Evolutionary conservation across 805 yeast species (phyloP).

Genomic region (Candida wancherniae): DNA sequence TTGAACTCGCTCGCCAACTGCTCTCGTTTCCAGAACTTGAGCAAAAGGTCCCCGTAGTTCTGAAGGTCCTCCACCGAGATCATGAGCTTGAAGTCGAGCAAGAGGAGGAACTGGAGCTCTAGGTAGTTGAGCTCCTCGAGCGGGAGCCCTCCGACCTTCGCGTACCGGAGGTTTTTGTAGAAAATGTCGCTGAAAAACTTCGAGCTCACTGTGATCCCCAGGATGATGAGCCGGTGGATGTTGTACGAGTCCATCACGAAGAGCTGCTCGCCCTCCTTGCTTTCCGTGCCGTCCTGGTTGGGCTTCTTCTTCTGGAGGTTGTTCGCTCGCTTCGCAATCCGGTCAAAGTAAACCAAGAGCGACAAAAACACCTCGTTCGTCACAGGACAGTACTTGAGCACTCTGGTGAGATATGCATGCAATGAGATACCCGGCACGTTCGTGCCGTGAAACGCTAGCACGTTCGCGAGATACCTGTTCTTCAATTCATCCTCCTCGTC

Average conservation of each 20-base stretch:
- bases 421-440: conserved; percentile 94
- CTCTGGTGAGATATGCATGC: conserved; percentile 84
- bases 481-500: conserved; percentile 41
- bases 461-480: conserved; percentile 57
- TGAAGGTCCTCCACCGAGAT: conserved; percentile 88
- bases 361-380: conserved; percentile 94
- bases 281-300: conserved; percentile 22
- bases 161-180: conserved; percentile 90
- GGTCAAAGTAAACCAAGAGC: conserved; percentile 85
- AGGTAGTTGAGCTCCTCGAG: conserved; percentile 87
- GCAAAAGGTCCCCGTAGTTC: conserved; percentile 78
- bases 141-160: conserved; percentile 93
- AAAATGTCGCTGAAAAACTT: conserved; percentile 93
- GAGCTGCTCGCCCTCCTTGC: conserved; percentile 44
- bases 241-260: conserved; percentile 96
- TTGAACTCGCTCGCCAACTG: conserved; percentile 44
- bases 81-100: conserved; percentile 82
- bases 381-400: conserved; percentile 95
- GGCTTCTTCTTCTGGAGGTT: conserved; percentile 27
- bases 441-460: conserved; percentile 90
- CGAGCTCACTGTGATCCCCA: conserved; percentile 93
- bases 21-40: conserved; percentile 80
- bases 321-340: conserved; percentile 83
- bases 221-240: conserved; percentile 87
- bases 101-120: conserved; percentile 80